phyloP scores from a whole-genome alignment of 768 basidiomycete species.

The Psilocybe cubensis region DNA sequence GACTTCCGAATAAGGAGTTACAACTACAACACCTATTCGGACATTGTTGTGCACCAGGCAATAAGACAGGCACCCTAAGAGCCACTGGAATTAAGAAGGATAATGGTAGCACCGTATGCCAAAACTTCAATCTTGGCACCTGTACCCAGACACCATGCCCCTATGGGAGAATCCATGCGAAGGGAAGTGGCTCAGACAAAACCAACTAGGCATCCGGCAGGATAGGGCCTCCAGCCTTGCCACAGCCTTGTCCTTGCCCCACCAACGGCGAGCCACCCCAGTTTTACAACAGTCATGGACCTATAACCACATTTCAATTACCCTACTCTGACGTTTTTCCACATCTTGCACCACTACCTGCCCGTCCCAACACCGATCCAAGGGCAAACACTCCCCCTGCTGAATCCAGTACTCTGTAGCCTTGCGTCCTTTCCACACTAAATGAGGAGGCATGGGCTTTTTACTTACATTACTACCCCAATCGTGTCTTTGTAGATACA shows the following conservation, averaged over 20 bases:
- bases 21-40: not conserved
- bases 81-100: too few species aligned
- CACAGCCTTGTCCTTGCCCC: not conserved
- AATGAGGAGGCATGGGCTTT: not conserved
- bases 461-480: constrained; percentile 2
- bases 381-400: constrained; percentile 12
- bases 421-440: constrained; percentile 16
- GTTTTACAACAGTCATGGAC: too few species aligned
- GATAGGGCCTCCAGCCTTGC: not conserved
- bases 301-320: too few species aligned
- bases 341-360: not conserved
- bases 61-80: not conserved
- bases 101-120: not conserved
- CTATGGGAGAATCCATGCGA: not conserved
- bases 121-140: constrained; percentile 5
- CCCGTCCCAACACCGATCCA: constrained; percentile 25
- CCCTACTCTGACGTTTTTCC: constrained; percentile 2
- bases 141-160: constrained; percentile 6
- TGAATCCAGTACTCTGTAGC: not conserved
- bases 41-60: not conserved
- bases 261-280: not conserved
- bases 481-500: constrained; percentile 23
- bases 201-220: constrained; percentile 5
- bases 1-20: not conserved
- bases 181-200: not conserved